Percentiles rank a stretch among this genome's conserved stretches.
These are phyloP conservation scores for Xylaria multiplex DNA, from an alignment of 2,329 filamentous ascomycete genomes.

Conservation along the genomic window DNA sequence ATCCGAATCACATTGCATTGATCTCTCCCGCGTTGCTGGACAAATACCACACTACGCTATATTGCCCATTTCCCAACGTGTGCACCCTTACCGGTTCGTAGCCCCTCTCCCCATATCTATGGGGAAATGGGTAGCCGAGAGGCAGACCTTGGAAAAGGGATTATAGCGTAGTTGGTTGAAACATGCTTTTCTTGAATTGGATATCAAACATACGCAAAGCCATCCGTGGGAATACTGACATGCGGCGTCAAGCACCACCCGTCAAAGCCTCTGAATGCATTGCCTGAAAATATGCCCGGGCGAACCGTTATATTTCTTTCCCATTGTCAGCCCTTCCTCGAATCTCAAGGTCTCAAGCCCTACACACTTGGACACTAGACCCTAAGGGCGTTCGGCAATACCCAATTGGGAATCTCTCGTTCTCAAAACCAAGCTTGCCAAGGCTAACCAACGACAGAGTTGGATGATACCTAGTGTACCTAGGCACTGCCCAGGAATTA, in stretches of 20 bases:
- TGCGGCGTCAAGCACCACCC: not conserved
- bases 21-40: not conserved
- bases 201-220: not conserved
- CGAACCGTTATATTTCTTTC: not conserved
- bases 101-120: too few relatives aligned
- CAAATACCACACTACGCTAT: not conserved
- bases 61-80: not conserved
- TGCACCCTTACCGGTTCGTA: not conserved
- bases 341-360: constrained; percentile 2
- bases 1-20: not conserved
- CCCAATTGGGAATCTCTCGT: constrained; percentile 12
- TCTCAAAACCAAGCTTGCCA: constrained; percentile 7
- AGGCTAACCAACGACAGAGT: constrained; percentile 12
- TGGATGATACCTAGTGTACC: not conserved
- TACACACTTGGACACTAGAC: not conserved
- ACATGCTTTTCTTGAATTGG: not conserved
- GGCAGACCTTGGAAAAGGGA: not conserved
- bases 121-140: too few relatives aligned
- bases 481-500: constrained; percentile 5
- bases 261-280: not conserved
- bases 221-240: not conserved
- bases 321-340: not conserved
- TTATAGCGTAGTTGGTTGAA: not conserved
- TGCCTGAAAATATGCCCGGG: not conserved
- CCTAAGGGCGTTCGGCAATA: constrained; percentile 14